phyloP scores from a whole-genome alignment of 2,329 filamentous ascomycete genomes.

The Lachnellula suecica region DNA sequence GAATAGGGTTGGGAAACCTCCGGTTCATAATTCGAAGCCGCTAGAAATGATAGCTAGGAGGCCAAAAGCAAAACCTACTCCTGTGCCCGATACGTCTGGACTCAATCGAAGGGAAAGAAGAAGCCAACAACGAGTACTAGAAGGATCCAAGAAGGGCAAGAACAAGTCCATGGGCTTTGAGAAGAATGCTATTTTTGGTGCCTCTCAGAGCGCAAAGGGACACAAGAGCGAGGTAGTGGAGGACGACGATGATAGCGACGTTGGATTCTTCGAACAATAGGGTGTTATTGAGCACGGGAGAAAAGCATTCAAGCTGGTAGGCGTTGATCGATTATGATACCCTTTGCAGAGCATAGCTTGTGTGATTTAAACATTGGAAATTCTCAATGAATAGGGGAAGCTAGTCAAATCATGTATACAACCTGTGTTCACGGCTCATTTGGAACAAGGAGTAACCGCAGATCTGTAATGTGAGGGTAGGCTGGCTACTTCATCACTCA shows the following conservation, averaged over 20 bases:
- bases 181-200: conserved; percentile 31
- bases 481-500: too few relatives aligned
- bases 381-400: not conserved
- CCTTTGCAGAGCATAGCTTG: conserved; percentile 8
- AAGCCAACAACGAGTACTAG: conserved; percentile 18
- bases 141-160: conserved; percentile 20
- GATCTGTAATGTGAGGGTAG: too few relatives aligned
- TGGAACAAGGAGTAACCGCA: too few relatives aligned
- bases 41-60: conserved; percentile 19
- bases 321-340: conserved; percentile 14
- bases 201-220: conserved; percentile 13
- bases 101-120: conserved; percentile 33
- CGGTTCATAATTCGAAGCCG: conserved; percentile 11
- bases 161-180: conserved; percentile 27
- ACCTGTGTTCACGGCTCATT: too few relatives aligned
- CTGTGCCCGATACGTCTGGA: conserved; percentile 25
- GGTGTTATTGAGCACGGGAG: not conserved
- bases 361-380: not conserved
- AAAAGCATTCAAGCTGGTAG: not conserved
- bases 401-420: too few relatives aligned
- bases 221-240: conserved; percentile 19
- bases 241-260: conserved; percentile 50
- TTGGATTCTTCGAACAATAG: conserved; percentile 55
- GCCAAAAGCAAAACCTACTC: conserved; percentile 9
- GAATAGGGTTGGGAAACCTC: conserved; percentile 21